Conservation (phyloP, 2,329 filamentous ascomycete species). For the Exutisphaerella laricina region DNA sequence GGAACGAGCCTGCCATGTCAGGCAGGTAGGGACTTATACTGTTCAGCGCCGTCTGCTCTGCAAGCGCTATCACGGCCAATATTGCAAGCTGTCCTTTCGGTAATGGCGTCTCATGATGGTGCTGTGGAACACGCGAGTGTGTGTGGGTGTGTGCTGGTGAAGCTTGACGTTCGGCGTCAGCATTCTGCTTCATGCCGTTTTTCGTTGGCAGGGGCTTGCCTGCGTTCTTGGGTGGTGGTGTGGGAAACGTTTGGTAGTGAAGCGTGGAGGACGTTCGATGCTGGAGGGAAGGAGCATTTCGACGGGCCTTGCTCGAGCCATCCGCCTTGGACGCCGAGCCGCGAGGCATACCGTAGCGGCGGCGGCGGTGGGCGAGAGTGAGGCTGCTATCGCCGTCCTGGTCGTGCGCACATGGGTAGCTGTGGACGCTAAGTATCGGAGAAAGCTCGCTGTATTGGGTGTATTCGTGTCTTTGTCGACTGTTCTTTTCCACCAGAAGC, state of each 20-base stretch:
- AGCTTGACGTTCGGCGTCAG: constrained; percentile 6
- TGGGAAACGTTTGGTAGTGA: constrained; percentile 78
- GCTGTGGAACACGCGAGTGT: constrained; percentile 13
- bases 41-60: constrained; percentile 94
- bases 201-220: constrained; percentile 45
- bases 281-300: constrained; percentile 15
- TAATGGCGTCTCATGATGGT: constrained; percentile 61
- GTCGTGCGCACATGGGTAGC: neutral
- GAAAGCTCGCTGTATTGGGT: neutral
- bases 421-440: neutral
- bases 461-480: too few species aligned
- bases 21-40: constrained; percentile 94
- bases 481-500: too few species aligned
- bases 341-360: constrained; percentile 1
- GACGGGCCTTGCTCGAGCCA: neutral
- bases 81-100: constrained; percentile 78
- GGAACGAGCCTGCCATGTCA: constrained; percentile 82
- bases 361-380: neutral
- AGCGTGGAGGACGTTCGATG: constrained; percentile 50
- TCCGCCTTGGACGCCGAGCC: neutral
- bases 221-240: constrained; percentile 62
- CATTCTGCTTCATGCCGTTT: constrained; percentile 16
- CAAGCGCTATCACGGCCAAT: constrained; percentile 79
- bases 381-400: neutral
- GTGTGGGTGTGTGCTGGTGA: constrained; percentile 13